A percentile compares a stretch with the other conserved stretches of the same genome.
Evolutionary conservation across 2,329 filamentous ascomycete genomes (phyloP).

Genomic region (Thelonectria rubi): DNA sequence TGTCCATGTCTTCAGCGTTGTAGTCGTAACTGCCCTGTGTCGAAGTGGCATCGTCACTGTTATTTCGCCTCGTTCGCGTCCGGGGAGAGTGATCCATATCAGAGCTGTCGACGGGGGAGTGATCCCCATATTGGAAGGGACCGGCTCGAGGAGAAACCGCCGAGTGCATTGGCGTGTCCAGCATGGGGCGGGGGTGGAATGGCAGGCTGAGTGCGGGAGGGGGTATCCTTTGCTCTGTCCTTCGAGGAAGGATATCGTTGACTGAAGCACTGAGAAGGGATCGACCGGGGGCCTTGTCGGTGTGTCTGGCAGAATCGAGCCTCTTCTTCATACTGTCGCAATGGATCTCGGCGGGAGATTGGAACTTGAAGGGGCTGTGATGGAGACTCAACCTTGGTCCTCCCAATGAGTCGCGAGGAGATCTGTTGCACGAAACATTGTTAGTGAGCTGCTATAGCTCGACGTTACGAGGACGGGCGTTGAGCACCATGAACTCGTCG

Average conservation of each 20-base stretch:
- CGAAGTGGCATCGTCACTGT: slow-evolving; percentile 62
- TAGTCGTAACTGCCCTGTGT: slow-evolving; percentile 57
- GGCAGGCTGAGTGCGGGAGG: slow-evolving; percentile 52
- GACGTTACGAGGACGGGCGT: not conserved
- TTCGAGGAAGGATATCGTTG: slow-evolving; percentile 50
- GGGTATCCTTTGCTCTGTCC: slow-evolving; percentile 53
- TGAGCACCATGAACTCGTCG: not conserved
- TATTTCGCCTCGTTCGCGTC: slow-evolving; percentile 56
- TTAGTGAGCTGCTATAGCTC: slow-evolving; percentile 28
- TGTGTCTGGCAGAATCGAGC: slow-evolving; percentile 57
- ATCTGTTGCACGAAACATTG: slow-evolving; percentile 41
- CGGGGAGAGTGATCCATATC: slow-evolving; percentile 61
- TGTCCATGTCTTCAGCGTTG: slow-evolving; percentile 56
- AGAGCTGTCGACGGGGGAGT: slow-evolving; percentile 54
- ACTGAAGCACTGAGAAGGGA: slow-evolving; percentile 55
- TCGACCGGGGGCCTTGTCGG: slow-evolving; percentile 58
- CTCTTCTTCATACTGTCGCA: slow-evolving; percentile 64
- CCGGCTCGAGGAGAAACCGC: slow-evolving; percentile 57
- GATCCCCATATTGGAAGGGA: slow-evolving; percentile 54
- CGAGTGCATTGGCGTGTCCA: slow-evolving; percentile 58
- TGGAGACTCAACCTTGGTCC: slow-evolving; percentile 57
- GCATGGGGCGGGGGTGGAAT: slow-evolving; percentile 51
- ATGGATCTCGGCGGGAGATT: slow-evolving; percentile 57
- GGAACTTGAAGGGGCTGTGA: slow-evolving; percentile 60
- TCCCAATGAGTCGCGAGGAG: slow-evolving; percentile 53